These are phyloP conservation scores for Uronychia setigera DNA, from an alignment of 73 alveolate genomes.

Conservation along the genomic window DNA sequence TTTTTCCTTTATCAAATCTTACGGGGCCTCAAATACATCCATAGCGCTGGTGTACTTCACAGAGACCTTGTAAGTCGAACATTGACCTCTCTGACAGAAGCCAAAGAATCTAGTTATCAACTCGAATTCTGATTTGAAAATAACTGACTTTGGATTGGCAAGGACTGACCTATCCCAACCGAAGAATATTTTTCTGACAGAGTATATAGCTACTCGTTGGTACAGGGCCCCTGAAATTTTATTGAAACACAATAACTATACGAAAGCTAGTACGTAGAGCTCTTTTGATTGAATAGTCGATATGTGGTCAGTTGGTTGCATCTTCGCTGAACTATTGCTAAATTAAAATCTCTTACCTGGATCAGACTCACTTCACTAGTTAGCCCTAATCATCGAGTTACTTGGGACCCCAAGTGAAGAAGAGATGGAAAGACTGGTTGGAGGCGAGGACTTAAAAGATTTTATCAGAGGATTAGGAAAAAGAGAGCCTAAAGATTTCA, in stretches of 20 bases:
- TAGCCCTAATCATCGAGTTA: constrained; percentile 41
- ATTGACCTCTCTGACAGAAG: constrained; percentile 54
- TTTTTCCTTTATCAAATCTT: constrained; percentile 84
- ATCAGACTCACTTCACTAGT: background rate
- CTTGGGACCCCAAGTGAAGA: constrained; percentile 72
- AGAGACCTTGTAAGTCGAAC: constrained; percentile 87
- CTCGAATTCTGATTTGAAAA: constrained; percentile 91
- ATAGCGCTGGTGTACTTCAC: constrained; percentile 89
- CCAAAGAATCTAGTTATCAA: constrained; percentile 90
- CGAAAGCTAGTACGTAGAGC: background rate
- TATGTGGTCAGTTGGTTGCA: constrained; percentile 29
- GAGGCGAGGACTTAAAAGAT: constrained; percentile 1
- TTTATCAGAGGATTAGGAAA: constrained; percentile 41
- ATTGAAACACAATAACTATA: background rate
- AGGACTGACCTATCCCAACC: constrained; percentile 63
- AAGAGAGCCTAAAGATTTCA: constrained; percentile 20
- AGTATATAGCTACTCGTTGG: constrained; percentile 89
- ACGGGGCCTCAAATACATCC: constrained; percentile 86
- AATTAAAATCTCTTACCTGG: background rate
- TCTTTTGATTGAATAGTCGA: background rate
- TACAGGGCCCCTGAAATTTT: constrained; percentile 88
- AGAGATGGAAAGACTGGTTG: constrained; percentile 47
- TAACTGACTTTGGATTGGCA: constrained; percentile 92
- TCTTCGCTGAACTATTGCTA: constrained; percentile 2
- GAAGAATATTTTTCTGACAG: constrained; percentile 81